phyloP scores from a whole-genome alignment of 768 basidiomycete genomes.

The Filobasidium floriforme region DNA sequence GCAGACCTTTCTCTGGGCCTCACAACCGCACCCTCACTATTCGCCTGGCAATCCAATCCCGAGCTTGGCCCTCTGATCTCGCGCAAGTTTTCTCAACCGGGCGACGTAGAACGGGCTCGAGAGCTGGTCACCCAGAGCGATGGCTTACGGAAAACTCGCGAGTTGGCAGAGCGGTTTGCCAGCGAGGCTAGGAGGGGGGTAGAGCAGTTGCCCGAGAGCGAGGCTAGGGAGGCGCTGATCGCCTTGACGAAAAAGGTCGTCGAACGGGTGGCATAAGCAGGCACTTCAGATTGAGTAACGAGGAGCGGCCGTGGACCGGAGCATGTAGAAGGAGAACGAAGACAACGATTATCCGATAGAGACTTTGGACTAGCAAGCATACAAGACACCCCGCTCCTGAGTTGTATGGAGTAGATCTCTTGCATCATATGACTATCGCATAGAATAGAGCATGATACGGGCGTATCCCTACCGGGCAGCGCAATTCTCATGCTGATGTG shows the following conservation, averaged over 20 bases:
- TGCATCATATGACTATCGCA: too few relatives aligned
- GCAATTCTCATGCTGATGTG: too few relatives aligned
- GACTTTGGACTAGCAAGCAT: too few relatives aligned
- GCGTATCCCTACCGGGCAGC: too few relatives aligned
- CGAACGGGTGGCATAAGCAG: conserved; percentile 31
- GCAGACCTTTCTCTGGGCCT: conserved; percentile 75
- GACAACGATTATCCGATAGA: too few relatives aligned
- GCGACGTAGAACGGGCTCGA: conserved; percentile 68
- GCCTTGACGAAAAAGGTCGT: conserved; percentile 62
- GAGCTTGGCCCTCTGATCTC: conserved; percentile 63
- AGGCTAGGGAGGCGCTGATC: conserved; percentile 68
- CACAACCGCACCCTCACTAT: conserved; percentile 77
- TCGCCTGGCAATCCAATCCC: conserved; percentile 76
- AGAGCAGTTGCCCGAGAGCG: conserved; percentile 65
- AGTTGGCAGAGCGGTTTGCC: conserved; percentile 68
- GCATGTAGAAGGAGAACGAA: too few relatives aligned
- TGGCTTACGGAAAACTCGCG: conserved; percentile 68
- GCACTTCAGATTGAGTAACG: not conserved
- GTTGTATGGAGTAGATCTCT: too few relatives aligned
- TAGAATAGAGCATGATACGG: too few relatives aligned
- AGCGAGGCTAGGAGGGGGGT: conserved; percentile 67
- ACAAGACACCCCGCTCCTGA: too few relatives aligned
- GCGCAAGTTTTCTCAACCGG: conserved; percentile 65
- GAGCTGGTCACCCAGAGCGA: conserved; percentile 63
- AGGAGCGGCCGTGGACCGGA: not conserved